These are phyloP conservation scores for Monosporascus ibericus DNA, from an alignment of 2,329 filamentous ascomycete species.

Conservation along the genomic window DNA sequence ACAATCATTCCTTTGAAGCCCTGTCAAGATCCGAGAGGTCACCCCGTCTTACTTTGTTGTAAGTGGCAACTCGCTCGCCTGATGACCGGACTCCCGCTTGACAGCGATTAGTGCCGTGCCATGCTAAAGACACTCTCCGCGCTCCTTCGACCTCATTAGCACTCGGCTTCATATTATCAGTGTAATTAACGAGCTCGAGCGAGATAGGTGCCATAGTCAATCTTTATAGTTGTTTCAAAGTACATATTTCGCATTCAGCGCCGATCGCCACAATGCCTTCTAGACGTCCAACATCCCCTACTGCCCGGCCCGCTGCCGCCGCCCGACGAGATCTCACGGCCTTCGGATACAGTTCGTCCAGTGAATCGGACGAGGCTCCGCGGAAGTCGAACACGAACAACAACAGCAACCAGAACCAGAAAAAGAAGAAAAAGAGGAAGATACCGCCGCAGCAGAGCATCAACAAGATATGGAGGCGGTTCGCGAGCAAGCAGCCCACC, in stretches of 20 bases:
- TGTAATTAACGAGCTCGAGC: background rate
- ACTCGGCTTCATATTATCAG: background rate
- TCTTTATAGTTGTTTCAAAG: background rate
- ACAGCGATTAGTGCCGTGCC: too few species aligned
- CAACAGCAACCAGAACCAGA: slow-evolving; percentile 34
- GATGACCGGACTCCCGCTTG: too few species aligned
- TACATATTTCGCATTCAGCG: background rate
- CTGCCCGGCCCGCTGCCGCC: background rate
- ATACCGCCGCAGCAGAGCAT: slow-evolving; percentile 59
- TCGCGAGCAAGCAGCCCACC: slow-evolving; percentile 54
- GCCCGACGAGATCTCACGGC: slow-evolving; percentile 18
- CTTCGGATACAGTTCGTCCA: slow-evolving; percentile 43
- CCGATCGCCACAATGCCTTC: background rate
- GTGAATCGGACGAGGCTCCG: slow-evolving; percentile 40
- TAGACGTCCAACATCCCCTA: background rate
- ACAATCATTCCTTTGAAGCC: background rate
- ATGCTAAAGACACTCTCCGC: too few species aligned
- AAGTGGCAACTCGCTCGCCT: background rate
- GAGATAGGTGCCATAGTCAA: background rate
- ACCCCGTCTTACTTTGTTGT: background rate
- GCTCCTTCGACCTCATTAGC: too few species aligned
- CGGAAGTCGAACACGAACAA: slow-evolving; percentile 26
- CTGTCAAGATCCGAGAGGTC: background rate
- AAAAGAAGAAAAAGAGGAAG: slow-evolving; percentile 53
- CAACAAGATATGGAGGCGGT: slow-evolving; percentile 60